Percentiles rank a stretch among this genome's conserved stretches.
Conservation (phyloP, 2,329 filamentous ascomycete genomes). For the Colletotrichum sidae region DNA sequence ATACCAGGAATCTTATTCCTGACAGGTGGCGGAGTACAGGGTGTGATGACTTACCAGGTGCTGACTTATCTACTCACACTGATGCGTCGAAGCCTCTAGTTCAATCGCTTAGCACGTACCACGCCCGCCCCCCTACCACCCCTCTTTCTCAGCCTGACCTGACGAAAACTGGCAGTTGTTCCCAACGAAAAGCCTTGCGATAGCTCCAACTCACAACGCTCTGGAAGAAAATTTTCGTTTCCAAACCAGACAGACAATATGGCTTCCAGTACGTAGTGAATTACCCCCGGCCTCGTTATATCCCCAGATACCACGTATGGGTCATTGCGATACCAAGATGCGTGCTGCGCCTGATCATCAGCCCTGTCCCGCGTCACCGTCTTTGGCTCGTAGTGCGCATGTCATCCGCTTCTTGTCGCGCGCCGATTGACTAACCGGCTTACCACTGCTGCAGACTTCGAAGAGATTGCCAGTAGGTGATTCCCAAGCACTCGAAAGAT, state of each 20-base stretch:
- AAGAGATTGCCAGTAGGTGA: slow-evolving; percentile 60
- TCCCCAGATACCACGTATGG: not conserved
- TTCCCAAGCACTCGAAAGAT: not conserved
- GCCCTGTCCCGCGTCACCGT: not conserved
- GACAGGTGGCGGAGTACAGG: too few species aligned
- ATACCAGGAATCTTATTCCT: too few species aligned
- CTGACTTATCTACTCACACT: too few species aligned
- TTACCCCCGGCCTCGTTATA: not conserved
- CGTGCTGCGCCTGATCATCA: not conserved
- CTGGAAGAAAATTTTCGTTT: too few species aligned
- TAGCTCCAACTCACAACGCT: not conserved
- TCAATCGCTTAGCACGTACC: not conserved
- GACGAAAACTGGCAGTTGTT: slow-evolving; percentile 19
- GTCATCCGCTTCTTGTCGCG: too few species aligned
- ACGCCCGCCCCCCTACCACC: slow-evolving; percentile 12
- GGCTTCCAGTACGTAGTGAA: slow-evolving; percentile 30
- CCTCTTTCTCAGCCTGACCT: slow-evolving; percentile 24
- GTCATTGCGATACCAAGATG: not conserved
- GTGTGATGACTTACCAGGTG: too few species aligned
- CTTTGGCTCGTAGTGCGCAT: too few species aligned
- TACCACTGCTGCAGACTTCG: slow-evolving; percentile 50
- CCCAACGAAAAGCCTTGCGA: slow-evolving; percentile 11
- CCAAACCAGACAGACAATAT: slow-evolving; percentile 35
- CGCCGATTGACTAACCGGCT: not conserved
- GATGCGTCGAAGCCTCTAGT: too few species aligned